Percentiles rank a stretch among this genome's conserved stretches.
phyloP scores from a whole-genome alignment of 257 asterid genomes.

The Ligustrum vulgare region DNA sequence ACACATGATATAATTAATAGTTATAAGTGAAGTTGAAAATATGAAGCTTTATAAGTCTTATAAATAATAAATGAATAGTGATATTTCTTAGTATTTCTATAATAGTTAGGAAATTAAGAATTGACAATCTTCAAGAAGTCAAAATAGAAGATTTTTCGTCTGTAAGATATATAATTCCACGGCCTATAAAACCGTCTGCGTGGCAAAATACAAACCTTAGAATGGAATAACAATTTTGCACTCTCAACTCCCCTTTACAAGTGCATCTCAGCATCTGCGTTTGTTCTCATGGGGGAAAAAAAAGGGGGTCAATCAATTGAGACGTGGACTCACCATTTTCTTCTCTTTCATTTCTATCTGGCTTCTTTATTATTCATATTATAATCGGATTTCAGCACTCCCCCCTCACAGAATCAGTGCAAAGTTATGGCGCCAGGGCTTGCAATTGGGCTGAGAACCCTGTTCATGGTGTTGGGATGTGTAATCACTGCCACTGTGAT shows the following conservation, averaged over 20 bases:
- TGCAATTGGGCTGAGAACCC: constrained; percentile 48
- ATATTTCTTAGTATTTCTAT: too few species aligned
- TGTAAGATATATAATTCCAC: neutral
- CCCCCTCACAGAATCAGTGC: constrained; percentile 5
- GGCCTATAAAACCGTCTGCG: constrained; percentile 1
- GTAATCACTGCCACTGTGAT: constrained; percentile 46
- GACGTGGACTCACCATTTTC: constrained; percentile 35
- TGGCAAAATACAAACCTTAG: constrained; percentile 23
- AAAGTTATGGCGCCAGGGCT: constrained; percentile 45
- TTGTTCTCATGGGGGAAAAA: too few species aligned
- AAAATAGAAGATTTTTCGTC: neutral
- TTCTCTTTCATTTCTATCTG: neutral
- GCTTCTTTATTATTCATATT: neutral
- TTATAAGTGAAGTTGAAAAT: too few species aligned
- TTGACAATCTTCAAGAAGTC: neutral
- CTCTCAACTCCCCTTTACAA: too few species aligned
- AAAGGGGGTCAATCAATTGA: neutral
- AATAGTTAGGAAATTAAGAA: too few species aligned
- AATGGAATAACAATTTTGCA: constrained; percentile 3
- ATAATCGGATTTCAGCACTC: neutral
- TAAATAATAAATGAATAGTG: too few species aligned
- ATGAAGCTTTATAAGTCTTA: too few species aligned
- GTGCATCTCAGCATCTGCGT: too few species aligned
- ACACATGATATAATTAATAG: too few species aligned
- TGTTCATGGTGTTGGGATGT: constrained; percentile 61